Conservation (phyloP, 2,329 filamentous ascomycete species). For the Diaporthe nobilis region DNA sequence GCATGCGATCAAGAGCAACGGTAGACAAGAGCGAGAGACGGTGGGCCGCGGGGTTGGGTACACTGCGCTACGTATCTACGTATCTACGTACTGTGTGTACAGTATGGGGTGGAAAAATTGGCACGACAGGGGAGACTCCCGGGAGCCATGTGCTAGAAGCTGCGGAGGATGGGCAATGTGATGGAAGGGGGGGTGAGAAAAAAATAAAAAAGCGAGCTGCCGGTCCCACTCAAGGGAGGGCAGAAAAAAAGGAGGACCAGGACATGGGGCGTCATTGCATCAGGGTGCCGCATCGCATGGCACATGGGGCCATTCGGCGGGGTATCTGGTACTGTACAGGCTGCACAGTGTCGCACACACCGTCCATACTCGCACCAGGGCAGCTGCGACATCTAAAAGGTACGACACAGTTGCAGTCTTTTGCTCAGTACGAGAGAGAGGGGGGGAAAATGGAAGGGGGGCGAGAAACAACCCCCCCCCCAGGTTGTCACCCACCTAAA, state of each 20-base stretch:
- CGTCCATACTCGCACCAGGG: constrained; percentile 10
- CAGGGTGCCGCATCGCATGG: constrained; percentile 35
- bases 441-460: background rate
- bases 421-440: background rate
- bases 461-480: background rate
- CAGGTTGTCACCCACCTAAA: background rate
- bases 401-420: constrained; percentile 3
- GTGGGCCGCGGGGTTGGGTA: constrained; percentile 22
- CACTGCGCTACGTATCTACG: background rate
- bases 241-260: constrained; percentile 16
- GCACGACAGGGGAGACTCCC: constrained; percentile 42
- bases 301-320: constrained; percentile 35
- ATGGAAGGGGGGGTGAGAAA: constrained; percentile 25
- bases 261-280: constrained; percentile 30
- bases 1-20: constrained; percentile 6
- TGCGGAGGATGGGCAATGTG: constrained; percentile 37
- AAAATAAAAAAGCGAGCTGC: constrained; percentile 34
- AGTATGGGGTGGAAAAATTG: constrained; percentile 38
- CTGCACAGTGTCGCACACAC: constrained; percentile 4
- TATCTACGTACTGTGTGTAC: constrained; percentile 10
- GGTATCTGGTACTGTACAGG: constrained; percentile 12
- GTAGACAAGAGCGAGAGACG: background rate
- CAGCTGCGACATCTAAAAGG: constrained; percentile 8
- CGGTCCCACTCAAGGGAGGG: constrained; percentile 25
- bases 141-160: constrained; percentile 43